Evolutionary conservation across 1,284 basidiomycete species (phyloP), one percentile per base, ranked within the genome.

Genomic region (Ustilago tritici): DNA sequence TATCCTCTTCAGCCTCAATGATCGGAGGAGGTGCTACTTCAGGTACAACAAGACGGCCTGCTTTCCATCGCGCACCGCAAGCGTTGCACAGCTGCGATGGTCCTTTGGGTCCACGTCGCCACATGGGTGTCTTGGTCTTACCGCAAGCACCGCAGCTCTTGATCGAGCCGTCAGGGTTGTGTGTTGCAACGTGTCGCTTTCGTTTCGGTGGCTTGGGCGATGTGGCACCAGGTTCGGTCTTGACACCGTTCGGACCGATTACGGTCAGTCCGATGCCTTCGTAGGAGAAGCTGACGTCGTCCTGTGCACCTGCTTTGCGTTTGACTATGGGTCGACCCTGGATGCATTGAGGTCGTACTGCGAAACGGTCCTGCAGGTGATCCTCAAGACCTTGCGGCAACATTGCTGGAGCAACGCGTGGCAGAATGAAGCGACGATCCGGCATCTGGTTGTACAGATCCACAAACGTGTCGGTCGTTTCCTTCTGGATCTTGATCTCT

Each of bases 121-220:
- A 85, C 82, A 85, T 84, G 32, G 83, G 83, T 41, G 83, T 85
- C 69, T 82, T 81, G 54, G 78, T 82, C 62, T 84, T 84, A 31
- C 81, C 82, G 53, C 83, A 85, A 2, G 82, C 81, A 11, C 80
- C 80, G 56, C 83, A 85, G 58, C 81, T 80, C 74, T 85, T 85
- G 71, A 82, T 68, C 28, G 76, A 79, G 38, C 83, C 83, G 43
- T 85, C 83, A 15, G 83, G 80, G 43, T 85, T 85, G 74, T 84
- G 82, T 41, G 81, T 84, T 1, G 83, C 83, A 32, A 85, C 82
- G 54, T 85, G 82, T 32, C 83, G 77, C 71, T 84, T 85, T 10
- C 82, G 73, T 64, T 84, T 84, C 3, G 82, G 80, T 9, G 72
- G 77, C 59, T 74, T 78, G 41, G 65, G 53, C 14, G 71, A 65